Evolutionary conservation across 1,139 yeast species (phyloP).

Genomic region (Pichia sp.): DNA sequence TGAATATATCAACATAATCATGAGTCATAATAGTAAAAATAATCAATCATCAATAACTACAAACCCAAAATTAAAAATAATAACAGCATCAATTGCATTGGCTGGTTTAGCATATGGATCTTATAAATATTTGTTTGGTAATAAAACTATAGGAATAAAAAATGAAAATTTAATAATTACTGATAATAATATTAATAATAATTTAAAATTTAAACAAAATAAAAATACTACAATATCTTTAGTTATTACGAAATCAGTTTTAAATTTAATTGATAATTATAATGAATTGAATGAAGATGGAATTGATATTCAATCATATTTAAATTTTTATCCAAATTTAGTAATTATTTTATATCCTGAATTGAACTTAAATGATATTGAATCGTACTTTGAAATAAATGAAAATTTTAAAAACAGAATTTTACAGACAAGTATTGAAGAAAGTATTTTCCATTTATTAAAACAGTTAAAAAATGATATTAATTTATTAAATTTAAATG

Average conservation of each 20-base stretch:
- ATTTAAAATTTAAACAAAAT: conserved; percentile 5
- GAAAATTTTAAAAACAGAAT: conserved; percentile 28
- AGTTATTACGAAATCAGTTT: conserved; percentile 16
- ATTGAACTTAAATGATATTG: conserved; percentile 20
- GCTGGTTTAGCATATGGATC: conserved; percentile 15
- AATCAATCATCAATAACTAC: background rate
- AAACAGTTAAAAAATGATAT: conserved; percentile 34
- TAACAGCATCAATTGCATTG: conserved; percentile 7
- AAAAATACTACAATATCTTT: conserved; percentile 14
- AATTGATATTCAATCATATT: conserved; percentile 12
- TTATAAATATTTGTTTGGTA: conserved; percentile 6
- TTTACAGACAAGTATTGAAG: conserved; percentile 33
- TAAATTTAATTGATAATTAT: conserved; percentile 7
- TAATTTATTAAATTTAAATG: conserved; percentile 30
- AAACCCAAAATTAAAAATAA: conserved; percentile 3
- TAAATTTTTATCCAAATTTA: conserved; percentile 19
- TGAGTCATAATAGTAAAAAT: too few species aligned
- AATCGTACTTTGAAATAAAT: conserved; percentile 24
- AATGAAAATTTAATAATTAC: background rate
- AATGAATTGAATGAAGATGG: conserved; percentile 13
- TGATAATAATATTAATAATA: conserved; percentile 1
- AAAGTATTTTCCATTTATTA: conserved; percentile 39
- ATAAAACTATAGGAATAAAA: background rate
- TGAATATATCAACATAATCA: too few species aligned
- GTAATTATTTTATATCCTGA: conserved; percentile 31